These are phyloP conservation scores for Caloboletus firmus DNA, from an alignment of 1,284 basidiomycete genomes.

Conservation along the genomic window DNA sequence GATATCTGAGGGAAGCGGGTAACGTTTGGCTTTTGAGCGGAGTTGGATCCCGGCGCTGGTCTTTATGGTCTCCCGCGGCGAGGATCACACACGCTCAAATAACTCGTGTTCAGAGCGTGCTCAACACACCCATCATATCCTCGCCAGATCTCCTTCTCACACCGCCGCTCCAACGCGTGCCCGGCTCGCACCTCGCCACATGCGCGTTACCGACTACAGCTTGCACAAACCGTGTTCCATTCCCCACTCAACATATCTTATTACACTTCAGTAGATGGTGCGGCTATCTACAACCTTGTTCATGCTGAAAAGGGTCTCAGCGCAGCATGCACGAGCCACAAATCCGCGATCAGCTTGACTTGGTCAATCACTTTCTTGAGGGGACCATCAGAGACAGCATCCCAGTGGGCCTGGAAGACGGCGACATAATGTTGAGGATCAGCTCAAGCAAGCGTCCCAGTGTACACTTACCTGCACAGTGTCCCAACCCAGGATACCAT, in stretches of 20 bases:
- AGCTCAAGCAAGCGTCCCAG: not conserved
- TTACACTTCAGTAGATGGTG: too few species aligned
- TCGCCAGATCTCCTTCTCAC: not conserved
- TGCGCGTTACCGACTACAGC: not conserved
- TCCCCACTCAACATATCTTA: not conserved
- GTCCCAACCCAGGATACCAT: constrained; percentile 37
- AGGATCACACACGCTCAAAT: constrained; percentile 36
- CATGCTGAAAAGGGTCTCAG: constrained; percentile 15
- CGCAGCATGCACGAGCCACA: constrained; percentile 35
- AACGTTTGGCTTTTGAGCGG: constrained; percentile 35
- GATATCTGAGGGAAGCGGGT: constrained; percentile 24
- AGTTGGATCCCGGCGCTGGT: constrained; percentile 28
- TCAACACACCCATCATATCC: constrained; percentile 6
- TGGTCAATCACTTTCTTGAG: constrained; percentile 31
- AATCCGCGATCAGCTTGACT: constrained; percentile 27
- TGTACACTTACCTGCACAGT: constrained; percentile 26
- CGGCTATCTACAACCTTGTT: not conserved
- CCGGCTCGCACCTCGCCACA: constrained; percentile 5
- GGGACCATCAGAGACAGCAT: constrained; percentile 28
- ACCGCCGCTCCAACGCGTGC: constrained; percentile 17
- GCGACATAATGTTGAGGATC: not conserved
- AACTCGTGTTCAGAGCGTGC: constrained; percentile 37
- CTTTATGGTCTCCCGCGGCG: constrained; percentile 35
- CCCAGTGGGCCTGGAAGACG: constrained; percentile 33
- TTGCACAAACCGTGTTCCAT: constrained; percentile 9